Evolutionary conservation across 768 basidiomycete species (phyloP).

Genomic region (Clavaria fumosa): DNA sequence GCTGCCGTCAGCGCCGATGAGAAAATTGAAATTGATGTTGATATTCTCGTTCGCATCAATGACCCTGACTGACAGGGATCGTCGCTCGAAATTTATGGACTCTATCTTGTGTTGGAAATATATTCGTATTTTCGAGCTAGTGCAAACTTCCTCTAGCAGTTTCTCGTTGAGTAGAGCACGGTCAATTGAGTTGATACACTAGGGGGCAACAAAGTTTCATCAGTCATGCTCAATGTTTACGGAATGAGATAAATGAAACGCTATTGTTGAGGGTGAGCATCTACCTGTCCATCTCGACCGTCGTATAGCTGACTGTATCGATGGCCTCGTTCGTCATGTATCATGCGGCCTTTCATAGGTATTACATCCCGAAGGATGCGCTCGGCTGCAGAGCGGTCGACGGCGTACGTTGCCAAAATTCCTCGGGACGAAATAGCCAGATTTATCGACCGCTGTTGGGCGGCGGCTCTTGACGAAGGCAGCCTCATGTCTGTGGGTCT

Average conservation of each 20-base stretch:
- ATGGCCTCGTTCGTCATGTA: slow-evolving; percentile 61
- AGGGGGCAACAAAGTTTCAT: slow-evolving; percentile 12
- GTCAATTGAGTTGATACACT: slow-evolving; percentile 94
- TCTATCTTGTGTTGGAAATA: slow-evolving; percentile 75
- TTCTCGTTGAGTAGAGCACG: slow-evolving; percentile 75
- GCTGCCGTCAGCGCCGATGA: slow-evolving; percentile 88
- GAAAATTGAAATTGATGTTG: slow-evolving; percentile 52
- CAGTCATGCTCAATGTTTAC: slow-evolving; percentile 8
- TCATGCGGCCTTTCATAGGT: slow-evolving; percentile 94
- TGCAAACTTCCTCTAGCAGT: slow-evolving; percentile 63
- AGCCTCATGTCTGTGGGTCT: slow-evolving; percentile 50
- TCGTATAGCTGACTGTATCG: slow-evolving; percentile 81
- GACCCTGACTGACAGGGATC: slow-evolving; percentile 38
- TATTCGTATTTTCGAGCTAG: slow-evolving; percentile 43
- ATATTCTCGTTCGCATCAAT: slow-evolving; percentile 26
- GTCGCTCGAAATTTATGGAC: slow-evolving; percentile 58
- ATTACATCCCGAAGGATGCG: slow-evolving; percentile 67
- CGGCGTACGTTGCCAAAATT: slow-evolving; percentile 69
- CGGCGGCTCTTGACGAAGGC: slow-evolving; percentile 45
- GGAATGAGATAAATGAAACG: slow-evolving; percentile 12
- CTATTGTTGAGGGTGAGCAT: slow-evolving; percentile 14
- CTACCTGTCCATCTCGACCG: slow-evolving; percentile 72
- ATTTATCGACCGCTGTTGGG: slow-evolving; percentile 85
- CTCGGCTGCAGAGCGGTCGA: slow-evolving; percentile 56
- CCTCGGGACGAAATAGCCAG: slow-evolving; percentile 90